Percentiles rank a stretch among this genome's conserved stretches.
Evolutionary conservation across 495 filamentous ascomycete species (phyloP).

Genomic region (Hypoxylon rickii): DNA sequence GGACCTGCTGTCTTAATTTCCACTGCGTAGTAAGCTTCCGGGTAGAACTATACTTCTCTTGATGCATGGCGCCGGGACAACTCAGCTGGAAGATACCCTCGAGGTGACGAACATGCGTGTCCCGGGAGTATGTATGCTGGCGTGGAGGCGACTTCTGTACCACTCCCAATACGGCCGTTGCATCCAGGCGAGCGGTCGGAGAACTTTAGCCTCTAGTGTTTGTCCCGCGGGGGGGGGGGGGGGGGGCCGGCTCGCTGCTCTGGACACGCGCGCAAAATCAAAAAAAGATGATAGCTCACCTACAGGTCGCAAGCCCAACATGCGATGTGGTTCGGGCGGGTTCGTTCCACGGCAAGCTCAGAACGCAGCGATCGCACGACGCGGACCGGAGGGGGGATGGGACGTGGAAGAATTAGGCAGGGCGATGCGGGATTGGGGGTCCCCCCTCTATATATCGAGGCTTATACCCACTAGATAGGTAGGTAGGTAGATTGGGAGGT

Average conservation of each 20-base stretch:
- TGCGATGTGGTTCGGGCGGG: slow-evolving; percentile 6
- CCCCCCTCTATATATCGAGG: too few species aligned
- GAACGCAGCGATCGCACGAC: slow-evolving; percentile 25
- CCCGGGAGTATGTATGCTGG: too few species aligned
- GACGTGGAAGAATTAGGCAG: not conserved
- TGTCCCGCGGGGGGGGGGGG: too few species aligned
- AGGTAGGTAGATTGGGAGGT: too few species aligned
- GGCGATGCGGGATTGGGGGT: not conserved
- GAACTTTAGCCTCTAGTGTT: not conserved
- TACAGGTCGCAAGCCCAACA: slow-evolving; percentile 7
- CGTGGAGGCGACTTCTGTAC: too few species aligned
- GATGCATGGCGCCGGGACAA: not conserved
- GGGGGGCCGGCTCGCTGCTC: too few species aligned
- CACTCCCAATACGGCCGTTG: slow-evolving; percentile 21
- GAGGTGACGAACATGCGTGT: too few species aligned
- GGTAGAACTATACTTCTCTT: not conserved
- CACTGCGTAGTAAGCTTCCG: slow-evolving; percentile 12
- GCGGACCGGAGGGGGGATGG: not conserved
- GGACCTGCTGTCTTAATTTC: slow-evolving; percentile 4
- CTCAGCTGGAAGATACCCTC: not conserved
- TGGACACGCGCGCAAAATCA: too few species aligned
- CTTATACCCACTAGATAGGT: too few species aligned
- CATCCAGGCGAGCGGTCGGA: slow-evolving; percentile 7
- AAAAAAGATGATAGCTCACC: slow-evolving; percentile 25
- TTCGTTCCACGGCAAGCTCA: too few species aligned